Base-by-base conservation (phyloP, 768 basidiomycete genomes). In the Amanita inopinata region DNA sequence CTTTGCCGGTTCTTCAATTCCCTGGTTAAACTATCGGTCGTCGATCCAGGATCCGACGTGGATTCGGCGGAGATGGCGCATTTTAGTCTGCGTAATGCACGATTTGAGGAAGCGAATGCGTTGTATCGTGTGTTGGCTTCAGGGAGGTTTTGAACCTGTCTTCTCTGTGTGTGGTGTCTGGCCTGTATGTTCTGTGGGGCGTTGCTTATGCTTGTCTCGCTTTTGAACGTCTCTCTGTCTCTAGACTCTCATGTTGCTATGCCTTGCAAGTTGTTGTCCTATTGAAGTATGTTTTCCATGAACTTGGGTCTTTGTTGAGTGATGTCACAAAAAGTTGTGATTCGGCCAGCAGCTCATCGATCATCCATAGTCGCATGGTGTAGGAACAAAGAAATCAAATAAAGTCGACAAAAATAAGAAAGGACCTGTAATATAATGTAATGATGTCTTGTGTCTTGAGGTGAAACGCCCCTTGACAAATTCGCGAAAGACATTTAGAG, bases 21-120 rank as follows among this genome's bases (percentile, higher is more conserved):
- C 0, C 66, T 89, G 36, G 71, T 86, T 62, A 82, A 80, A 54
- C 65, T 75, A 5, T 61, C 61, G 37, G 72, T 87, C 53, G 70
- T 85, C 43, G 81, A 84, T 51, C 67, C 74, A 2, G 55, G 61
- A 5, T 67, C 66, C n/a, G 83, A 85, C 43, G 69, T 70, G 5
- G 83, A 89, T 53, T 73, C 78, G 0, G 71, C 80, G 4, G 86
- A 86, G 62, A 86, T 89, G 72, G 70, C 72, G 4, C 80, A 85
- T 55, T 89, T 89, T 51, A 76, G 76, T 33, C 66, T 89, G 36
- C 73, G 75, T 28, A 69, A 84, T 51, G 71, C 86, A 8, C 71
- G 79, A 2, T 78, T 86, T 45, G 83, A 84, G 54, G 85, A 88
- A 50, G 85, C 85, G 12, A 85, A 80, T 49, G 57, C 68, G 45